Evolutionary conservation across 2,329 filamentous ascomycete species (phyloP).

Genomic region (Davidsoniella virescens): DNA sequence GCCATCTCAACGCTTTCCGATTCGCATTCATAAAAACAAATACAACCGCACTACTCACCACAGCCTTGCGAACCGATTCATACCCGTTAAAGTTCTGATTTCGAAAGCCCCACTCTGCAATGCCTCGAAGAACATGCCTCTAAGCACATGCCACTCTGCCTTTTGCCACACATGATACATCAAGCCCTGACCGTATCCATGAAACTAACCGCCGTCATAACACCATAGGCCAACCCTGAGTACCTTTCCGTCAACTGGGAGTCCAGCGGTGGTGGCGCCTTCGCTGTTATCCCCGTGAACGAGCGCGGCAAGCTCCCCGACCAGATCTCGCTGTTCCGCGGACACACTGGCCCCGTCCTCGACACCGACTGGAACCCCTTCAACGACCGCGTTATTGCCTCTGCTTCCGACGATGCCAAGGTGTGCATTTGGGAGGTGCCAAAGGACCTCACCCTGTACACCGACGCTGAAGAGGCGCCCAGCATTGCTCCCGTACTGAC

Average conservation of each 20-base stretch:
- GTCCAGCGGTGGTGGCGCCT: conserved; percentile 84
- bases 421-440: conserved; percentile 95
- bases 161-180: neutral
- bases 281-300: conserved; percentile 81
- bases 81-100: too few relatives aligned
- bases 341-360: conserved; percentile 86
- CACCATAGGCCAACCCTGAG: conserved; percentile 69
- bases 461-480: conserved; percentile 66
- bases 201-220: neutral
- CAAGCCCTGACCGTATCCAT: neutral
- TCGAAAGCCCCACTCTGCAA: too few relatives aligned
- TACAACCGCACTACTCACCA: too few relatives aligned
- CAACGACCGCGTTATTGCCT: conserved; percentile 83
- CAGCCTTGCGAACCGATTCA: too few relatives aligned
- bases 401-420: conserved; percentile 91
- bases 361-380: conserved; percentile 99
- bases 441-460: conserved; percentile 67
- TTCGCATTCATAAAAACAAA: too few relatives aligned
- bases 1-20: too few relatives aligned
- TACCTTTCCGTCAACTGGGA: conserved; percentile 99
- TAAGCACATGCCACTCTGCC: neutral
- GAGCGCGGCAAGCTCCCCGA: conserved; percentile 87
- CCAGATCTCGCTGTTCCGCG: conserved; percentile 83
- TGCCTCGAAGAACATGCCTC: too few relatives aligned
- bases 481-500: conserved; percentile 70